These are phyloP conservation scores for Penicillium sp. DNA, from an alignment of 2,329 filamentous ascomycete species.

Conservation along the genomic window DNA sequence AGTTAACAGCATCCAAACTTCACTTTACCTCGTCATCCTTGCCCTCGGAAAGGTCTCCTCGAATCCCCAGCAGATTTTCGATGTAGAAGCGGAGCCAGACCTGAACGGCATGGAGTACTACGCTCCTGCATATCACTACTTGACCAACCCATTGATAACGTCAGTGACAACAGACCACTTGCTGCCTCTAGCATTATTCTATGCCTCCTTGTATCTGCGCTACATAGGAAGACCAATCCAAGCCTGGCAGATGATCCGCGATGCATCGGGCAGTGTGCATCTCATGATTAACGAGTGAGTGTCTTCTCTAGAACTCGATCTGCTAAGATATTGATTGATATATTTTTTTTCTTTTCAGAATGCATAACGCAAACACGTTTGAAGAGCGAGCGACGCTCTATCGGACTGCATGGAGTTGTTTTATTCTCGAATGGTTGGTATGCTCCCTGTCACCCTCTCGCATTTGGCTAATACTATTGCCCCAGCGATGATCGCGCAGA, in stretches of 20 bases:
- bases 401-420: slow-evolving; percentile 21
- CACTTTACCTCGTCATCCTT: slow-evolving; percentile 16
- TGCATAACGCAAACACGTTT: slow-evolving; percentile 9
- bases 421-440: slow-evolving; percentile 18
- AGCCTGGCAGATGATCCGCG: slow-evolving; percentile 15
- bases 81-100: slow-evolving; percentile 10
- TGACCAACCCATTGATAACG: slow-evolving; percentile 3
- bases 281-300: slow-evolving; percentile 15
- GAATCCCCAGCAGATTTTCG: slow-evolving; percentile 4
- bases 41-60: slow-evolving; percentile 16
- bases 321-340: background rate
- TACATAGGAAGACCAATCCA: slow-evolving; percentile 17
- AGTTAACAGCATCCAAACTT: slow-evolving; percentile 7
- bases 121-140: slow-evolving; percentile 13
- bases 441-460: background rate
- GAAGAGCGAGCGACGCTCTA: slow-evolving; percentile 7
- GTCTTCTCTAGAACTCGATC: background rate
- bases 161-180: slow-evolving; percentile 8
- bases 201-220: slow-evolving; percentile 20
- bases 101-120: slow-evolving; percentile 18
- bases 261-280: slow-evolving; percentile 14
- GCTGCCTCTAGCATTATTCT: slow-evolving; percentile 16
- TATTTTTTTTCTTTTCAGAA: too few relatives aligned
- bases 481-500: slow-evolving; percentile 20
- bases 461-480: background rate